A percentile compares a stretch with the other conserved stretches of the same genome.
Evolutionary conservation across 768 basidiomycete species (phyloP).

Genomic region (Boletus huronensis): DNA sequence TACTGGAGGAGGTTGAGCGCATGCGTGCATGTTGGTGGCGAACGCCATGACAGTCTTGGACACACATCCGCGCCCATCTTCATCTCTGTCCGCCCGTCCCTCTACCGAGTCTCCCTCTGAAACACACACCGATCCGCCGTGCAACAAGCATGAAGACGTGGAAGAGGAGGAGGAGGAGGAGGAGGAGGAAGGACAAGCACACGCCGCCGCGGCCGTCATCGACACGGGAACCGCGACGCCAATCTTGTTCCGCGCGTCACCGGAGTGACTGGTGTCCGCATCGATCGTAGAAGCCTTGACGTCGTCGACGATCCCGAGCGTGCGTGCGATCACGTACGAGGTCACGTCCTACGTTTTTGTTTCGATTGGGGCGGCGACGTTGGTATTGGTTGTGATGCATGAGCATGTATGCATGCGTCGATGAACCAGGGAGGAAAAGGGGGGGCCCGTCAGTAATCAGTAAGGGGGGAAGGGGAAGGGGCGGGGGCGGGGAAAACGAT

Average conservation of each 20-base stretch:
- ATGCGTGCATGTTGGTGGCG: background rate
- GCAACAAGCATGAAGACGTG: background rate
- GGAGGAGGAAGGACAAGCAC: background rate
- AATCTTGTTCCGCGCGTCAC: background rate
- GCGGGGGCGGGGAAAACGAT: background rate
- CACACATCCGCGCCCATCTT: background rate
- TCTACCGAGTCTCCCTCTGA: constrained; percentile 13
- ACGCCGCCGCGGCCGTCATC: background rate
- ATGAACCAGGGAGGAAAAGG: background rate
- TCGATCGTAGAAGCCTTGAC: constrained; percentile 73
- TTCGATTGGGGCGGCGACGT: background rate
- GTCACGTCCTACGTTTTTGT: constrained; percentile 57
- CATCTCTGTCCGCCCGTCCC: background rate
- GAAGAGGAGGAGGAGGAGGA: background rate
- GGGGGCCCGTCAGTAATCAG: constrained; percentile 7
- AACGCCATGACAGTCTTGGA: background rate
- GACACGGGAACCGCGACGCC: background rate
- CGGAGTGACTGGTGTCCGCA: background rate
- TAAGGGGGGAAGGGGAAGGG: background rate
- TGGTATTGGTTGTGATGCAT: background rate
- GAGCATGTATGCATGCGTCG: background rate
- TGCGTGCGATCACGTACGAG: constrained; percentile 80
- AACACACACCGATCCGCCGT: background rate
- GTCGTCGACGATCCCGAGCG: constrained; percentile 72
- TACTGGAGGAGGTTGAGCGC: too few species aligned